Conservation (phyloP, 2,329 filamentous ascomycete species). For the Gaeumannomyces tritici region DNA sequence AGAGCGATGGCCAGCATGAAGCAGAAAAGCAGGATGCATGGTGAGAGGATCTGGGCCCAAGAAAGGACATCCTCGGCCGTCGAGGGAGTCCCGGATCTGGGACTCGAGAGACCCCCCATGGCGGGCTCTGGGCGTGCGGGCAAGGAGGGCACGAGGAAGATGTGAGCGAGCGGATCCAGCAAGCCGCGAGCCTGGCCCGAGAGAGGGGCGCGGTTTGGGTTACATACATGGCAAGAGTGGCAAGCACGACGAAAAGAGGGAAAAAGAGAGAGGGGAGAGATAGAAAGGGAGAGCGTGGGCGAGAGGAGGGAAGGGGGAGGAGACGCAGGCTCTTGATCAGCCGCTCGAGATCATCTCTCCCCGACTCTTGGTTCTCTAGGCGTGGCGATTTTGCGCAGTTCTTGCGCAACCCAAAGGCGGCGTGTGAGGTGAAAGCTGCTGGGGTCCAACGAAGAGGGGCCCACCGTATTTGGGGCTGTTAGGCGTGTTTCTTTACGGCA, state of each 20-base stretch:
- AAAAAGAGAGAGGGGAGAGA: neutral
- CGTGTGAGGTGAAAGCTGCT: neutral
- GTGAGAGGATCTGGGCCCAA: constrained; percentile 40
- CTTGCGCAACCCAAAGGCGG: constrained; percentile 1
- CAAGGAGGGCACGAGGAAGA: neutral
- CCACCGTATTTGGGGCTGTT: neutral
- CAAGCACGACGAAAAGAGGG: constrained; percentile 1
- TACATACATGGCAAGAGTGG: constrained; percentile 6
- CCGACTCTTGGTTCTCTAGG: neutral
- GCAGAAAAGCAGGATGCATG: constrained; percentile 38
- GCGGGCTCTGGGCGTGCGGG: neutral
- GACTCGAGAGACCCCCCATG: constrained; percentile 1
- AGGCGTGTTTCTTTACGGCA: neutral
- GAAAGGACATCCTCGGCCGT: constrained; percentile 33
- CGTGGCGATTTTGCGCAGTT: neutral
- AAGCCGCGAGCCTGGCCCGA: neutral
- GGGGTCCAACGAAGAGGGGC: neutral
- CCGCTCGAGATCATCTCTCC: constrained; percentile 4
- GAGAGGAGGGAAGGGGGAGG: neutral
- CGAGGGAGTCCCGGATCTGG: constrained; percentile 11
- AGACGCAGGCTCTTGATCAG: constrained; percentile 2
- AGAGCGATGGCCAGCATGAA: constrained; percentile 41
- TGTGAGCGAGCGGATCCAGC: neutral
- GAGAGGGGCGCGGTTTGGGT: constrained; percentile 2
- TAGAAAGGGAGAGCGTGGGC: too few species aligned